phyloP scores from a whole-genome alignment of 495 filamentous ascomycete species.

The Aspergillus indologenus region DNA sequence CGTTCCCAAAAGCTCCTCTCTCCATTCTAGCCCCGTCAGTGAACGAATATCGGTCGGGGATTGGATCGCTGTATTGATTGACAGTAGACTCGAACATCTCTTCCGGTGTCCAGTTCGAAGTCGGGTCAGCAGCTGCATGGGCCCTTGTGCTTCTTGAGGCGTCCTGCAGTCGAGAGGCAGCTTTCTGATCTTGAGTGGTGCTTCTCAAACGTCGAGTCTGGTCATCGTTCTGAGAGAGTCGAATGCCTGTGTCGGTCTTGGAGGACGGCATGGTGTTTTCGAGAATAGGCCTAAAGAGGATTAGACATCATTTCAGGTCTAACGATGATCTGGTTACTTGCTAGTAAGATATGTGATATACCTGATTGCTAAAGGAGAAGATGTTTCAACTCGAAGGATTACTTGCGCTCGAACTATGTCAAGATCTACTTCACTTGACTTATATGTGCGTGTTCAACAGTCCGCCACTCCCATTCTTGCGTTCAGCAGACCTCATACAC shows the following conservation, averaged over 20 bases:
- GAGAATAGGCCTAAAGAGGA: neutral
- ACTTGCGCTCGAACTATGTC: neutral
- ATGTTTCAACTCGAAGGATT: too few relatives aligned
- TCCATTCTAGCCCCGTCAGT: neutral
- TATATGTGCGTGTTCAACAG: neutral
- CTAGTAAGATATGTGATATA: too few relatives aligned
- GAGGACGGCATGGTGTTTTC: neutral
- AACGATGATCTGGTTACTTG: too few relatives aligned
- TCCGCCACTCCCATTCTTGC: neutral
- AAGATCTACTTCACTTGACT: neutral
- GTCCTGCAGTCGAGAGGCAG: neutral
- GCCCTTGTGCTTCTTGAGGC: neutral
- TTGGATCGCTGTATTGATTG: neutral
- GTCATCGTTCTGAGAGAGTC: neutral
- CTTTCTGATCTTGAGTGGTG: neutral
- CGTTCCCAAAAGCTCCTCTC: neutral
- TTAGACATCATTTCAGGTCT: neutral
- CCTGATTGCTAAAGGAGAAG: too few relatives aligned
- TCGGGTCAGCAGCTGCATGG: neutral
- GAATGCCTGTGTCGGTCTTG: neutral
- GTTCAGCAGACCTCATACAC: neutral
- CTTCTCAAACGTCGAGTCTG: neutral
- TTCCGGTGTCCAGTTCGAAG: neutral
- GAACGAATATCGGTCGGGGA: neutral
- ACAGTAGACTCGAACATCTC: conserved; percentile 1